These are phyloP conservation scores for Dendrothele bispora DNA, from an alignment of 768 basidiomycete genomes.

Conservation along the genomic window DNA sequence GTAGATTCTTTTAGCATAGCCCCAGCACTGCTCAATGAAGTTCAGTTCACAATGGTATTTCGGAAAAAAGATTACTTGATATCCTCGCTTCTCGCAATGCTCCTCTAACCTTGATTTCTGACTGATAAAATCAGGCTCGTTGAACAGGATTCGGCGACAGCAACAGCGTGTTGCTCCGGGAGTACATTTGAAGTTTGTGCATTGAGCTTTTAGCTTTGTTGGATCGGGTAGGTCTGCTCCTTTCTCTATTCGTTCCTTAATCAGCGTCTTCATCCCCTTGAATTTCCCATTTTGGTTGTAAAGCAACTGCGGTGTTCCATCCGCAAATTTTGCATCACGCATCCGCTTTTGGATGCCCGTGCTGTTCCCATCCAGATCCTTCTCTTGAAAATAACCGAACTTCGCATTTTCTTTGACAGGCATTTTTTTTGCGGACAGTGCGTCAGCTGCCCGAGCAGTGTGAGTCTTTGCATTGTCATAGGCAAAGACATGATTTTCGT, in stretches of 20 bases:
- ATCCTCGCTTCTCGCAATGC: too few relatives aligned
- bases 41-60: too few relatives aligned
- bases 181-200: conserved; percentile 15
- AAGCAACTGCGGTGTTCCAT: conserved; percentile 18
- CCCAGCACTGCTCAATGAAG: too few relatives aligned
- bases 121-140: conserved; percentile 29
- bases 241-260: conserved; percentile 10
- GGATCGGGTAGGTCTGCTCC: background rate
- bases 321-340: conserved; percentile 9
- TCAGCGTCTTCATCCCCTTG: conserved; percentile 21
- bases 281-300: conserved; percentile 18
- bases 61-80: too few relatives aligned
- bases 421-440: conserved; percentile 21
- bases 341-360: conserved; percentile 13
- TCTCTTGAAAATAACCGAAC: background rate
- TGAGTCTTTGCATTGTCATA: conserved; percentile 18
- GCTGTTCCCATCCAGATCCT: background rate
- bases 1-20: too few relatives aligned
- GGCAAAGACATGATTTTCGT: too few relatives aligned
- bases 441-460: conserved; percentile 19
- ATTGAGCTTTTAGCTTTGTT: conserved; percentile 1
- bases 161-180: conserved; percentile 13
- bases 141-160: too few relatives aligned
- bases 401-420: conserved; percentile 5
- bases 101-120: too few relatives aligned